Percentiles rank a stretch among this genome's conserved stretches.
These are phyloP conservation scores for Flaveria brownii DNA, from an alignment of 129 eudicot species.

Conservation along the genomic window DNA sequence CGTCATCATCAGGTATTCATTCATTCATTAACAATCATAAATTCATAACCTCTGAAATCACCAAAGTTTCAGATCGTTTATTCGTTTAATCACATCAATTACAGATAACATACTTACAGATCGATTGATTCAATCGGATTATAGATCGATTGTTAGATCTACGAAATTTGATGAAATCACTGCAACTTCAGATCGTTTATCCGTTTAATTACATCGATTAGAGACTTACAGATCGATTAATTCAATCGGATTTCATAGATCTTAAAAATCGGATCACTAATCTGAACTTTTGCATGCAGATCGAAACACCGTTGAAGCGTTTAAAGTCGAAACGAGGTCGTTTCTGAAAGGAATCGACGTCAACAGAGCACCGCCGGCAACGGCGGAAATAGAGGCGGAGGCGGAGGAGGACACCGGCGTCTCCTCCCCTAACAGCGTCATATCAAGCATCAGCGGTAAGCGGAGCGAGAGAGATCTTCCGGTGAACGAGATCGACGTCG, in stretches of 20 bases:
- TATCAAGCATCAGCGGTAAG: conserved; percentile 88
- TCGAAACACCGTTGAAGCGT: conserved; percentile 51
- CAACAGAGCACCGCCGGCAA: conserved; percentile 57
- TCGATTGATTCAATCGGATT: not conserved
- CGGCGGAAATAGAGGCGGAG: conserved; percentile 36
- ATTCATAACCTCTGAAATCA: no score
- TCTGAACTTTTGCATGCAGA: conserved; percentile 43
- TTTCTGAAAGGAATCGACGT: conserved; percentile 92
- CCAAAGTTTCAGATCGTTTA: no score
- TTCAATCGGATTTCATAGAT: not conserved
- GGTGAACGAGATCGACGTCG: conserved; percentile 51
- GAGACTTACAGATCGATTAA: not conserved
- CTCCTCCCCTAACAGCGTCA: conserved; percentile 92
- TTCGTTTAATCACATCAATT: no score
- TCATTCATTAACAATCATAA: not conserved
- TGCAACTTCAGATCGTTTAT: not conserved
- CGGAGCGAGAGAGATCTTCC: conserved; percentile 65
- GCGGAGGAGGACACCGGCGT: conserved; percentile 76
- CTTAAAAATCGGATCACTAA: conserved; percentile 13
- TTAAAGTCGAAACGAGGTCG: conserved; percentile 62
- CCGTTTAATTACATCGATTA: no score
- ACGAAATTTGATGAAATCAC: not conserved
- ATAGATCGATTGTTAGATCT: conserved; percentile 19
- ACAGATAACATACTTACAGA: no score
- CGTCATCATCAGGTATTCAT: conserved; percentile 41